Percentiles rank a stretch among this genome's conserved stretches.
These are phyloP conservation scores for Naganishia randhawae DNA, from an alignment of 768 basidiomycete species.

Conservation along the genomic window DNA sequence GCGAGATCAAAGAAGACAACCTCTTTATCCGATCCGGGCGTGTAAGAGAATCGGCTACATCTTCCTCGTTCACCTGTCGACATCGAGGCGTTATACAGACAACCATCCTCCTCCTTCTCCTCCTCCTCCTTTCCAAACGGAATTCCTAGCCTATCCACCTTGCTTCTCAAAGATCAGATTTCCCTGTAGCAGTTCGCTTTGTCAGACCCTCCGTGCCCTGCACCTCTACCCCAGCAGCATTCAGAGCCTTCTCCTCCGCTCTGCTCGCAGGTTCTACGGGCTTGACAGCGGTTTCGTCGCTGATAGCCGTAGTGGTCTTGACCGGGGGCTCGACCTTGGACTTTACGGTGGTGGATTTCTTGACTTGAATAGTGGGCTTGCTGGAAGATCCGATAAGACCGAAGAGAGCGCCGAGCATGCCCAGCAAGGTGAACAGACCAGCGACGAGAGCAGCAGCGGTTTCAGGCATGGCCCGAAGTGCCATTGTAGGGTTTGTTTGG, in stretches of 20 bases:
- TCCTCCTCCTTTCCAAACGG: not conserved
- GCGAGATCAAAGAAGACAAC: too few relatives aligned
- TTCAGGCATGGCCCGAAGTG: conserved; percentile 84
- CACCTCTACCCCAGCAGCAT: conserved; percentile 38
- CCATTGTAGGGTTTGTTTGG: conserved; percentile 68
- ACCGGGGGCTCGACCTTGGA: conserved; percentile 27
- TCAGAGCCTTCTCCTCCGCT: conserved; percentile 40
- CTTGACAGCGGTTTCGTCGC: conserved; percentile 32
- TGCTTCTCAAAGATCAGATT: conserved; percentile 19
- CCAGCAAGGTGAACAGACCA: conserved; percentile 72
- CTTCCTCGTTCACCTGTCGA: too few relatives aligned
- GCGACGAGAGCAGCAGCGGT: conserved; percentile 73
- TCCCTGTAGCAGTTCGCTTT: conserved; percentile 38
- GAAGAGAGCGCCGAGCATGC: conserved; percentile 75
- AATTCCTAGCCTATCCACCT: not conserved
- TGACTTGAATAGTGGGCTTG: conserved; percentile 43
- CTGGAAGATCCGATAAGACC: conserved; percentile 68
- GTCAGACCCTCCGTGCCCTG: conserved; percentile 24
- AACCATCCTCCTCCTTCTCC: too few relatives aligned
- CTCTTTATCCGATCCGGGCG: too few relatives aligned
- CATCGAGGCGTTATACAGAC: too few relatives aligned
- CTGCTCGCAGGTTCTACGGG: conserved; percentile 42
- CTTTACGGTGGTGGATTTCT: conserved; percentile 33
- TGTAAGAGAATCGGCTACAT: too few relatives aligned
- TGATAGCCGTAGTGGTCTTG: too few relatives aligned